Conservation (phyloP, 2,329 filamentous ascomycete species). For the Aaosphaeria arxii region DNA sequence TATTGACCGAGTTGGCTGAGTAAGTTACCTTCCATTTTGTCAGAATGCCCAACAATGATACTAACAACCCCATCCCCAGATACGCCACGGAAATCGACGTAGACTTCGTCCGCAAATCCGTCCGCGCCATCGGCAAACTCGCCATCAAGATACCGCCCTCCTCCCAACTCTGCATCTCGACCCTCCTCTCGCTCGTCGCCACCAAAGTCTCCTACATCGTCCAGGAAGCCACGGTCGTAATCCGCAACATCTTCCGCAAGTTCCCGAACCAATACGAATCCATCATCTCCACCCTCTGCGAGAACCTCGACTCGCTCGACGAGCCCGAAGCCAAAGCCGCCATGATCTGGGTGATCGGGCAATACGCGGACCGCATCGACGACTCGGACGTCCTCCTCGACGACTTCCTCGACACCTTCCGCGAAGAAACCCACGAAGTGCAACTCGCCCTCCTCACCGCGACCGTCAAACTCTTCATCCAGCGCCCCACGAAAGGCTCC, state of each 20-base stretch:
- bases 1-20: slow-evolving; percentile 89
- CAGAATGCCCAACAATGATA: neutral
- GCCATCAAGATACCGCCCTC: slow-evolving; percentile 99
- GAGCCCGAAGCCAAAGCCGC: slow-evolving; percentile 97
- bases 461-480: slow-evolving; percentile 97
- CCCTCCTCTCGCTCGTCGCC: slow-evolving; percentile 85
- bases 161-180: slow-evolving; percentile 85
- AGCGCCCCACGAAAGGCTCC: slow-evolving; percentile 90
- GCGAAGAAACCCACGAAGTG: slow-evolving; percentile 92
- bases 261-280: slow-evolving; percentile 99
- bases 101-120: slow-evolving; percentile 96
- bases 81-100: slow-evolving; percentile 98
- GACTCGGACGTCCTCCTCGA: slow-evolving; percentile 92
- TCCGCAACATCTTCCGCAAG: slow-evolving; percentile 98
- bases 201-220: slow-evolving; percentile 99
- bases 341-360: slow-evolving; percentile 99
- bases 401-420: slow-evolving; percentile 91
- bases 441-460: slow-evolving; percentile 92
- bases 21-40: slow-evolving; percentile 47
- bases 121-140: slow-evolving; percentile 94
- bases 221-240: slow-evolving; percentile 97
- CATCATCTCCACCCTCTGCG: slow-evolving; percentile 92
- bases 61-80: slow-evolving; percentile 38
- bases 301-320: slow-evolving; percentile 93
- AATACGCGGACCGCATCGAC: slow-evolving; percentile 96